A percentile compares a stretch with the other conserved stretches of the same genome.
These are phyloP conservation scores for Canariomyces notabilis DNA, from an alignment of 2,329 filamentous ascomycete genomes.

Conservation along the genomic window DNA sequence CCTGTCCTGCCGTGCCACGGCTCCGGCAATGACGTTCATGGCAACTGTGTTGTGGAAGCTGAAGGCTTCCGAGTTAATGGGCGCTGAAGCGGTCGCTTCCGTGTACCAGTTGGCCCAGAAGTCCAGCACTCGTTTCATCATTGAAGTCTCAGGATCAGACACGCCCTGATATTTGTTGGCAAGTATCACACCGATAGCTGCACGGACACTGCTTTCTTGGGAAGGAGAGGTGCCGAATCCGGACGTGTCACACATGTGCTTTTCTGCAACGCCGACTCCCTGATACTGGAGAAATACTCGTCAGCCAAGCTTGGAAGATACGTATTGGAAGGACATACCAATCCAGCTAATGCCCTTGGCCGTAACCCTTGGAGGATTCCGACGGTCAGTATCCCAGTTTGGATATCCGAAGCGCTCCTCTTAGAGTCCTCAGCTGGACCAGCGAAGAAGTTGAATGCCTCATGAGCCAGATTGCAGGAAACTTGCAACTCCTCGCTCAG, in stretches of 20 bases:
- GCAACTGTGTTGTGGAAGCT: slow-evolving; percentile 20
- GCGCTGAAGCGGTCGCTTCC: slow-evolving; percentile 8
- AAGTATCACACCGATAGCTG: slow-evolving; percentile 36
- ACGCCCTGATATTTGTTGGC: slow-evolving; percentile 40
- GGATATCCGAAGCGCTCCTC: not conserved
- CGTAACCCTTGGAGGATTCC: slow-evolving; percentile 30
- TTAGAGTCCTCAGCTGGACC: not conserved
- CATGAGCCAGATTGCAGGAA: slow-evolving; percentile 21
- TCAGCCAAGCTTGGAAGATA: slow-evolving; percentile 5
- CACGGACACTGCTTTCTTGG: slow-evolving; percentile 24
- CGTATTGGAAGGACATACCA: slow-evolving; percentile 21
- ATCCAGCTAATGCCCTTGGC: slow-evolving; percentile 22
- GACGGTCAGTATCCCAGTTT: slow-evolving; percentile 17
- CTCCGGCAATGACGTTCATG: slow-evolving; percentile 28
- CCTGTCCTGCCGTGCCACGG: slow-evolving; percentile 31
- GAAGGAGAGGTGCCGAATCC: slow-evolving; percentile 5
- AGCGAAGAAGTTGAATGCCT: slow-evolving; percentile 27
- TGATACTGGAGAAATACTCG: slow-evolving; percentile 21
- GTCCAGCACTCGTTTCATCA: slow-evolving; percentile 17
- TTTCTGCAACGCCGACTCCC: slow-evolving; percentile 20
- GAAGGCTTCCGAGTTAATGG: slow-evolving; percentile 13
- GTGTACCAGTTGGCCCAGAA: slow-evolving; percentile 23
- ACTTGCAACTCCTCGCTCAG: slow-evolving; percentile 27
- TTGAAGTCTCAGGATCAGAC: slow-evolving; percentile 16
- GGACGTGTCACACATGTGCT: slow-evolving; percentile 18